These are phyloP conservation scores for Diaporthe batatas DNA, from an alignment of 2,329 filamentous ascomycete species.

Conservation along the genomic window DNA sequence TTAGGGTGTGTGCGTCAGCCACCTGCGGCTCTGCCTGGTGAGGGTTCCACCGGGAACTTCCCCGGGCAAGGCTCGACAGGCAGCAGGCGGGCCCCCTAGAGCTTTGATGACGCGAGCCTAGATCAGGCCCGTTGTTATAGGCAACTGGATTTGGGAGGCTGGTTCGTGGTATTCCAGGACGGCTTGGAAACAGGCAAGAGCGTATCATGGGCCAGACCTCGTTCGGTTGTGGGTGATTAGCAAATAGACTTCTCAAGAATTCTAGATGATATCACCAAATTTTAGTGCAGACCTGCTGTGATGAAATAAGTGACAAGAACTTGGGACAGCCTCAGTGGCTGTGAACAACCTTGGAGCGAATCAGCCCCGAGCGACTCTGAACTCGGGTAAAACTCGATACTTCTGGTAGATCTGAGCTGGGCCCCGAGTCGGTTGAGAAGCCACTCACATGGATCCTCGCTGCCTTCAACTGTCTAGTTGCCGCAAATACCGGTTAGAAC, in stretches of 20 bases:
- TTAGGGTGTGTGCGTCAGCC: constrained; percentile 30
- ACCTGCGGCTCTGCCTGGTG: constrained; percentile 35
- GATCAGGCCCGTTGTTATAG: not conserved
- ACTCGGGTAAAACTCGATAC: not conserved
- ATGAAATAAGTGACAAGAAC: not conserved
- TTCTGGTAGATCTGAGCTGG: not conserved
- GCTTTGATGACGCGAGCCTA: constrained; percentile 29
- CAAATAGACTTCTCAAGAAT: constrained; percentile 20
- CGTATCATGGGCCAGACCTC: not conserved
- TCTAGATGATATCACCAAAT: constrained; percentile 28
- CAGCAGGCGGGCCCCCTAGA: constrained; percentile 22
- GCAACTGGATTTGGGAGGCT: constrained; percentile 16
- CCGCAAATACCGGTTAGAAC: not conserved
- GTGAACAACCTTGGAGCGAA: not conserved
- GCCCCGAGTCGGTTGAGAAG: not conserved
- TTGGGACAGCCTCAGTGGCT: not conserved
- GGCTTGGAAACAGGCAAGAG: constrained; percentile 20
- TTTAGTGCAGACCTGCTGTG: not conserved
- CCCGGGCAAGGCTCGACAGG: constrained; percentile 27
- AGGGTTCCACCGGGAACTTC: not conserved
- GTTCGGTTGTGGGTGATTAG: not conserved
- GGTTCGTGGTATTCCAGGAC: constrained; percentile 26
- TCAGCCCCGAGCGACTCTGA: too few species aligned
- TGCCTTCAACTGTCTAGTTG: not conserved
- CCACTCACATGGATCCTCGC: not conserved